Base-by-base conservation (phyloP, 345 rosid genomes). In the Pelargonium nanum region DNA sequence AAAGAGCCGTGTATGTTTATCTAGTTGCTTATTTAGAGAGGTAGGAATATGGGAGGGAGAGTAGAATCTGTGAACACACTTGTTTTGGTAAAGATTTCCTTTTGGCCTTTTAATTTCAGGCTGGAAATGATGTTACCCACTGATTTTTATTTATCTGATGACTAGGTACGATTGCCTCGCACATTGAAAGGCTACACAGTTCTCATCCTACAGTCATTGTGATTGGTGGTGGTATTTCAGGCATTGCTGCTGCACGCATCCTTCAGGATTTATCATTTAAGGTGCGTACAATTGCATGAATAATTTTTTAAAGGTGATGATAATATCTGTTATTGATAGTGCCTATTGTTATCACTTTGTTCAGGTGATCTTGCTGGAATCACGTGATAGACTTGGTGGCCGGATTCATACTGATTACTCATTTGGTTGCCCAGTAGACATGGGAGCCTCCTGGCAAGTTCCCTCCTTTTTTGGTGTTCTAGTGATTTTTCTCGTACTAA, bases 331-430 rank as follows among this genome's bases (percentile, higher is more conserved):
- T 28, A 32, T 24, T 2, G 7, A 50, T 19, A 34, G 23, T 19
- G 9, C 23, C 20, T 28, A 26, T 55, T 22, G 4, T 55, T 45
- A 22, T 28, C 55, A 21, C 67, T n/a, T 63, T 70, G 16, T 55
- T 22, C 58, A 88, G 96, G 97, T 90, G 58, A 72, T 72, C 52
- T 68, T 90, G 70, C 80, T 84, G 24, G 97, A 91, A 75, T 91
- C 97, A 26, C 81, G 96, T 1, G 78, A 88, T 63, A 79, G 97
- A 73, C 80, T 88, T 65, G 97, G 97, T 63, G 97, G 97, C 30
- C 94, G 96, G 1, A 85, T 88, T 59, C 88, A 86, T 65, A 91
- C 97, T 1, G 96, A 91, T 75, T 83, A 84, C 69, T 81, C 97
- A 8, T 85, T 87, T 69, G 97, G 97, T 51, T 90, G 80, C 72